Percentiles rank a stretch among this genome's conserved stretches.
phyloP scores from a whole-genome alignment of 441 rosid genomes.

The Brassica balearica region DNA sequence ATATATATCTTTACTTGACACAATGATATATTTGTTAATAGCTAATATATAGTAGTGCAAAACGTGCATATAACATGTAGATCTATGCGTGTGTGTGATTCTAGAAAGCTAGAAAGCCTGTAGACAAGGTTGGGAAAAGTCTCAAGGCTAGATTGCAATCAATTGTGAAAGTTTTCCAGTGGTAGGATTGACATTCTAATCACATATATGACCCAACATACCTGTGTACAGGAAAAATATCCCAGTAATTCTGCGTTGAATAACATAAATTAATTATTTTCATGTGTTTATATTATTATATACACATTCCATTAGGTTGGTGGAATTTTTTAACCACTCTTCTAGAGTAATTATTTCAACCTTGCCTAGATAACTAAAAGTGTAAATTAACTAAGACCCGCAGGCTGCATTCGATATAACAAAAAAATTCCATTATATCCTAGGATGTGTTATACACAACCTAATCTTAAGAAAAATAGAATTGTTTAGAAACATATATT shows the following conservation, averaged over 20 bases:
- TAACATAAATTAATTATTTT: conserved; percentile 1
- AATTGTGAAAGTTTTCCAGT: conserved; percentile 20
- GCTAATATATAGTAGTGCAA: background rate
- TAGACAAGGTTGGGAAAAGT: conserved; percentile 33
- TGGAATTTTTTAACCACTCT: conserved; percentile 44
- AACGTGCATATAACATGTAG: background rate
- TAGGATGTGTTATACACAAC: background rate
- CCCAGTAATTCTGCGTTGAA: conserved; percentile 27
- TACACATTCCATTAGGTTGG: conserved; percentile 41
- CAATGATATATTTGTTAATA: background rate
- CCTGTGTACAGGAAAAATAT: background rate
- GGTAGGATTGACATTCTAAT: conserved; percentile 45
- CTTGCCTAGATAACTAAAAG: conserved; percentile 2
- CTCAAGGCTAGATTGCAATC: conserved; percentile 1
- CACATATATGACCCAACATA: background rate
- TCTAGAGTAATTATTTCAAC: conserved; percentile 36
- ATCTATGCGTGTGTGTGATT: conserved; percentile 12
- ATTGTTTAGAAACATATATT: background rate
- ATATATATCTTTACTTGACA: conserved; percentile 9
- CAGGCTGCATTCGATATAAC: conserved; percentile 24
- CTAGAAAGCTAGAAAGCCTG: conserved; percentile 39
- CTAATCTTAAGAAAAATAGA: background rate
- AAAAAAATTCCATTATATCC: background rate
- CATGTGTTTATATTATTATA: conserved; percentile 9
- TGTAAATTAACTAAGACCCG: conserved; percentile 4